Evolutionary conservation across 495 filamentous ascomycete species (phyloP).

Genomic region (Aspergillus incahuasiensis): DNA sequence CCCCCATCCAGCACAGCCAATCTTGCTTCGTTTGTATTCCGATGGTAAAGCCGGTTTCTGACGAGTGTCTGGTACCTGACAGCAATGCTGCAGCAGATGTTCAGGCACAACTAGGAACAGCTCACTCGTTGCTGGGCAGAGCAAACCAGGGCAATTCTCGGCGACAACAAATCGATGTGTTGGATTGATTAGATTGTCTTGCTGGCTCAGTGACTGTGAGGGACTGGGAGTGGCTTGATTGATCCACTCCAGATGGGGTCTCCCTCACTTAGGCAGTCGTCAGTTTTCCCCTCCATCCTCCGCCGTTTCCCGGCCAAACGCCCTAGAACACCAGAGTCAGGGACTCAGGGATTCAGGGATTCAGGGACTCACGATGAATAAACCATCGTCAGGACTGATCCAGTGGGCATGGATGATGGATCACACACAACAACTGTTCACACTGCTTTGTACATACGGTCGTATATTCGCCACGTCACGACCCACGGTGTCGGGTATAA

Average conservation of each 20-base stretch:
- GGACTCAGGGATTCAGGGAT: background rate
- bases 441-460: background rate
- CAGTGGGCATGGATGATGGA: conserved; percentile 1
- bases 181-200: background rate
- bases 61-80: conserved; percentile 2
- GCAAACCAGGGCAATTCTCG: background rate
- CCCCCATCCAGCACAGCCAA: background rate
- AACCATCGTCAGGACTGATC: background rate
- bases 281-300: background rate
- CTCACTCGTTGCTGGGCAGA: background rate
- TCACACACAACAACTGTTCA: background rate
- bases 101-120: background rate
- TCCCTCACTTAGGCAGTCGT: background rate
- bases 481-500: conserved; percentile 1
- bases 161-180: background rate
- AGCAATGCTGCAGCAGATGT: background rate
- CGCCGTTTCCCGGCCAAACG: background rate
- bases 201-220: background rate
- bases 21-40: background rate
- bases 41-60: background rate
- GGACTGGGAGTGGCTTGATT: background rate
- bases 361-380: background rate
- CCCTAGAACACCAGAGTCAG: too few species aligned
- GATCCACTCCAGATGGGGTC: background rate
- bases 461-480: conserved; percentile 8